phyloP scores from a whole-genome alignment of 2,329 filamentous ascomycete genomes.

The Monilinia laxa region DNA sequence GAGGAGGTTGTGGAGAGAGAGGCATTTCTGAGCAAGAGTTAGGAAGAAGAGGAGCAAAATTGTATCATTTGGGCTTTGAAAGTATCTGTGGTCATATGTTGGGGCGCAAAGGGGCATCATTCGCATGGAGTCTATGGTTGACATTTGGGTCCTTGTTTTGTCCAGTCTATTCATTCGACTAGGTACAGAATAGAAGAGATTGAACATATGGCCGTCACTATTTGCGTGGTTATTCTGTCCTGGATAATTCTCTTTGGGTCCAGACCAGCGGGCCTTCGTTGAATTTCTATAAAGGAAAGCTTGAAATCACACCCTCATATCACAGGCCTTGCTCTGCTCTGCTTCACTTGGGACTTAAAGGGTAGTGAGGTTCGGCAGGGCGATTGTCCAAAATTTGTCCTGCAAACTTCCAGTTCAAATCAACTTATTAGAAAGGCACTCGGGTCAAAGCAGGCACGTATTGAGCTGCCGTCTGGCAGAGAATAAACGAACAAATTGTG shows the following conservation, averaged over 20 bases:
- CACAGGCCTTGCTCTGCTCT: not conserved
- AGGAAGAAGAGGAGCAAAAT: constrained; percentile 5
- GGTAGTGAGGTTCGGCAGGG: not conserved
- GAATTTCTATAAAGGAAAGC: not conserved
- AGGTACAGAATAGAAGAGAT: constrained; percentile 1
- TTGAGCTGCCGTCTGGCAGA: not conserved
- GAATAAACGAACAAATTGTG: not conserved
- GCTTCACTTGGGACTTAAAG: not conserved
- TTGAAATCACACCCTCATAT: not conserved
- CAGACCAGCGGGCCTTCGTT: not conserved
- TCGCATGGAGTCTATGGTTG: constrained; percentile 7
- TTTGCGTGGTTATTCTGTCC: not conserved
- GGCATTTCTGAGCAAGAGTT: constrained; percentile 67
- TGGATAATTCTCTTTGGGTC: not conserved
- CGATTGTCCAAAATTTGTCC: not conserved
- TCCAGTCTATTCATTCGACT: constrained; percentile 4
- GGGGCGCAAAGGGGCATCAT: constrained; percentile 5
- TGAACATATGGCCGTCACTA: not conserved
- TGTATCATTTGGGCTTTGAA: not conserved
- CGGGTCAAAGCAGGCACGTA: not conserved
- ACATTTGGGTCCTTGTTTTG: not conserved
- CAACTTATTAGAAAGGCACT: not conserved
- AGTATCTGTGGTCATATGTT: constrained; percentile 8
- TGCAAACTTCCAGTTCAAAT: not conserved
- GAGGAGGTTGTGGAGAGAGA: constrained; percentile 91